phyloP scores from a whole-genome alignment of 129 eudicot species.

The Escallonia rubra region DNA sequence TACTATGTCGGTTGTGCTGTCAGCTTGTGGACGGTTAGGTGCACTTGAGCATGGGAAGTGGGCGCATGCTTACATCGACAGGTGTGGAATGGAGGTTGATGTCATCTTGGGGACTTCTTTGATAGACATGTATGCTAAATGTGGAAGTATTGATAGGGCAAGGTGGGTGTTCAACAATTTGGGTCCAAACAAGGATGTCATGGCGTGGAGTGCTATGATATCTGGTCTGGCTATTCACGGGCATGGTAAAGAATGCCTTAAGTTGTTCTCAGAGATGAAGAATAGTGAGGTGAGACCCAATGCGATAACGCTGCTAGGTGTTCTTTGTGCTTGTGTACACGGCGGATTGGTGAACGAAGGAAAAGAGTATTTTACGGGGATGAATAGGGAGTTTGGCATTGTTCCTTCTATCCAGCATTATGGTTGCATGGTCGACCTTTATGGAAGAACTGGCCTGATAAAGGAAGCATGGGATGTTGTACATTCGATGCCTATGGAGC shows the following conservation, averaged over 20 bases:
- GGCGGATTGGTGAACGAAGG: slow-evolving; percentile 16
- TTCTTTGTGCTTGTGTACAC: slow-evolving; percentile 20
- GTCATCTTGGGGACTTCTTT: slow-evolving; percentile 31
- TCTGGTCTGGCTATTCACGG: slow-evolving; percentile 22
- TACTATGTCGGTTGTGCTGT: slow-evolving; percentile 35
- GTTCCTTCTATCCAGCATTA: slow-evolving; percentile 15
- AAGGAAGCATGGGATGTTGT: slow-evolving; percentile 20
- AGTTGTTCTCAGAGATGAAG: slow-evolving; percentile 11
- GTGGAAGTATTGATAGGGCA: slow-evolving; percentile 27
- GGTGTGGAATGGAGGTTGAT: slow-evolving; percentile 27
- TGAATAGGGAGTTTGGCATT: slow-evolving; percentile 18
- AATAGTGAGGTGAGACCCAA: slow-evolving; percentile 11
- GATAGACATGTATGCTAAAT: slow-evolving; percentile 56
- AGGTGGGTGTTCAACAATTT: slow-evolving; percentile 14
- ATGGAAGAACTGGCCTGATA: slow-evolving; percentile 19
- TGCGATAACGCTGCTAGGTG: slow-evolving; percentile 22
- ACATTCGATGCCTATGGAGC: slow-evolving; percentile 23
- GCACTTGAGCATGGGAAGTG: slow-evolving; percentile 38
- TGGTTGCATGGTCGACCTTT: slow-evolving; percentile 24
- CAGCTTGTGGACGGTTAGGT: slow-evolving; percentile 37
- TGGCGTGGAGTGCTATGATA: slow-evolving; percentile 20
- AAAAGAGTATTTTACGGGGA: slow-evolving; percentile 10
- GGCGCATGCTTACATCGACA: slow-evolving; percentile 38
- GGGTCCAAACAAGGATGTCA: slow-evolving; percentile 15
- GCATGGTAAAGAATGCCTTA: slow-evolving; percentile 10